Conservation (phyloP, 2,329 filamentous ascomycete species). For the Phialemoniopsis sp. region DNA sequence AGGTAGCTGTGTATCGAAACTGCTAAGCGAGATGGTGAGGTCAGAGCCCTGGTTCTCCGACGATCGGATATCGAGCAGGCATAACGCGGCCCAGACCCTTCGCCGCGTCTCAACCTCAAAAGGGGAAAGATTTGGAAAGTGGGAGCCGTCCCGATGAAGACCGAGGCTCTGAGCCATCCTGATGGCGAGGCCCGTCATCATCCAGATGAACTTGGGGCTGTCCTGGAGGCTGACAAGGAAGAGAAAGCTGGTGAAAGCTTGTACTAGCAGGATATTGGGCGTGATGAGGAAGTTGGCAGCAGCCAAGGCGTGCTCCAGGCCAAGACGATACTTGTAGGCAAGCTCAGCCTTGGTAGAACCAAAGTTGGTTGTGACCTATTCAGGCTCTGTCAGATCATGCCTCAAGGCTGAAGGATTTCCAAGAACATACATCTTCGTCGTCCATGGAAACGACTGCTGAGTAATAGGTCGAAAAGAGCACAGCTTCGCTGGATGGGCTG, state of each 20-base stretch:
- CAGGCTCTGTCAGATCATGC: not conserved
- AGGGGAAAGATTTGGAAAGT: slow-evolving; percentile 42
- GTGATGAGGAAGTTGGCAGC: slow-evolving; percentile 55
- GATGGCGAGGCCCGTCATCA: slow-evolving; percentile 52
- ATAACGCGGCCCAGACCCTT: slow-evolving; percentile 58
- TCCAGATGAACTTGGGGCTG: slow-evolving; percentile 54
- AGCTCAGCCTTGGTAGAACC: slow-evolving; percentile 38
- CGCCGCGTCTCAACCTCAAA: slow-evolving; percentile 59
- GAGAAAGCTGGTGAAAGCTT: slow-evolving; percentile 55
- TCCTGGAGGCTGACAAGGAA: slow-evolving; percentile 40
- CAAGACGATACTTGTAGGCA: slow-evolving; percentile 43
- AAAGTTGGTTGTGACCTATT: slow-evolving; percentile 28
- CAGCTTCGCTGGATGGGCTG: slow-evolving; percentile 40
- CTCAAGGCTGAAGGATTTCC: no score
- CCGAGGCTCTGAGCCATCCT: slow-evolving; percentile 58
- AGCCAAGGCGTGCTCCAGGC: slow-evolving; percentile 52
- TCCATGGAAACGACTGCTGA: slow-evolving; percentile 52
- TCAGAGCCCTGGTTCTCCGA: slow-evolving; percentile 44
- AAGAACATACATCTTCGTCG: slow-evolving; percentile 43
- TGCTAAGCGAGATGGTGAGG: slow-evolving; percentile 32
- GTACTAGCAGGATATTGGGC: slow-evolving; percentile 51
- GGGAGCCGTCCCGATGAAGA: slow-evolving; percentile 50
- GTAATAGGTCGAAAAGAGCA: slow-evolving; percentile 56
- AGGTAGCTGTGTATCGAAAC: slow-evolving; percentile 46
- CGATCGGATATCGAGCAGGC: slow-evolving; percentile 50